Evolutionary conservation across 305 asterid genomes (phyloP).

Genomic region (Fraxinus paxiana): DNA sequence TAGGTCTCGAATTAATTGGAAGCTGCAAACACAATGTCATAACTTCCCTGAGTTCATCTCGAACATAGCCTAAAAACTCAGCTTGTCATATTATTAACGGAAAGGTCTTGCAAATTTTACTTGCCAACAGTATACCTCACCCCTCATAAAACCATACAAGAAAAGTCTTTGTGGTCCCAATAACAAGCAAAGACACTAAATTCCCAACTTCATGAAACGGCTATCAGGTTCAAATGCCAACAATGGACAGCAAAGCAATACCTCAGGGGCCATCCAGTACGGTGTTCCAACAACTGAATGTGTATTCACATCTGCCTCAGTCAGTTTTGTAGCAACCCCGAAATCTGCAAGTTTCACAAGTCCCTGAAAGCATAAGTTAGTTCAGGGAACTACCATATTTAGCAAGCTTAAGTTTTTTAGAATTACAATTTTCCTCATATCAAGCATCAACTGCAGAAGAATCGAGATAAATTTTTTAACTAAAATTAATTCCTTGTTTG

Average conservation of each 20-base stretch:
- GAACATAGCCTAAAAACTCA: neutral
- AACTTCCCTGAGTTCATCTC: neutral
- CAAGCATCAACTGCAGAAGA: neutral
- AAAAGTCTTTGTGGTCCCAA: slow-evolving; percentile 6
- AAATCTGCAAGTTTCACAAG: slow-evolving; percentile 99
- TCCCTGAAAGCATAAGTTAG: slow-evolving; percentile 74
- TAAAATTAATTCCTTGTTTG: neutral
- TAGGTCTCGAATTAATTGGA: neutral
- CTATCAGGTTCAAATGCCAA: slow-evolving; percentile 16
- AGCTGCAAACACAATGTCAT: neutral
- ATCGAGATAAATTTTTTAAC: neutral
- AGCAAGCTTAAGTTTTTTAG: slow-evolving; percentile 7
- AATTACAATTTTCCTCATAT: neutral
- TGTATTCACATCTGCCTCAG: slow-evolving; percentile 88
- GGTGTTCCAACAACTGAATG: slow-evolving; percentile 99
- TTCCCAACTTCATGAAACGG: slow-evolving; percentile 8
- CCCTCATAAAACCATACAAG: neutral
- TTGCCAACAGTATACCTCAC: neutral
- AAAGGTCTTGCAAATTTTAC: slow-evolving; percentile 3
- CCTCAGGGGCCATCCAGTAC: slow-evolving; percentile 99
- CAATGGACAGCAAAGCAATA: slow-evolving; percentile 25
- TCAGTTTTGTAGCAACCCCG: slow-evolving; percentile 94
- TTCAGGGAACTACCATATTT: slow-evolving; percentile 25
- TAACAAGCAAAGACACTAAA: slow-evolving; percentile 11
- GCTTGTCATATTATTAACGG: neutral